Conservation (phyloP, 805 yeast species). For the Myxozyma nipponensis region DNA sequence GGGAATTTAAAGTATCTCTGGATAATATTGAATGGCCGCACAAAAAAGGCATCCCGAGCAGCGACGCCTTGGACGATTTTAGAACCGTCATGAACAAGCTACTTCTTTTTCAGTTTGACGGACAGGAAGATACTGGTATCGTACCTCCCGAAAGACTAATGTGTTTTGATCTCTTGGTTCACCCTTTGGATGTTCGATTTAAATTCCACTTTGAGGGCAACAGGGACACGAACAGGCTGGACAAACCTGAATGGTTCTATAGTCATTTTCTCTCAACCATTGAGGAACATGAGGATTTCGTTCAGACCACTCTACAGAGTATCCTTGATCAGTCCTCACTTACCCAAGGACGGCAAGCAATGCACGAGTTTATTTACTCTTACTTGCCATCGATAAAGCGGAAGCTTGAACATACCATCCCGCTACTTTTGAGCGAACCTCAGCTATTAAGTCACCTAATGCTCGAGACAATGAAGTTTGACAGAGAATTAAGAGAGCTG, state of each 20-base stretch:
- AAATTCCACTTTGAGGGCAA: slow-evolving; percentile 57
- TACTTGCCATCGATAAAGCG: slow-evolving; percentile 46
- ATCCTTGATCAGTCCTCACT: slow-evolving; percentile 21
- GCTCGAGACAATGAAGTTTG: slow-evolving; percentile 56
- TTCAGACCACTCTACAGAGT: slow-evolving; percentile 30
- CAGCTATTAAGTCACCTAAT: slow-evolving; percentile 56
- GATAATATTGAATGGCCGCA: slow-evolving; percentile 24
- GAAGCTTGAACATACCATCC: slow-evolving; percentile 41
- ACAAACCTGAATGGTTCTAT: slow-evolving; percentile 69
- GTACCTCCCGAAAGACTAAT: slow-evolving; percentile 9
- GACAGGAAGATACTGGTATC: neutral
- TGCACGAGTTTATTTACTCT: slow-evolving; percentile 46
- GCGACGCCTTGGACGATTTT: slow-evolving; percentile 7
- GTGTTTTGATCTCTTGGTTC: slow-evolving; percentile 45
- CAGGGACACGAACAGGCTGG: slow-evolving; percentile 57
- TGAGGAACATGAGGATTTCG: slow-evolving; percentile 35
- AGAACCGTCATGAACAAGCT: slow-evolving; percentile 4
- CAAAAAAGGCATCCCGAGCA: neutral
- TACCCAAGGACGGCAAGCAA: slow-evolving; percentile 32
- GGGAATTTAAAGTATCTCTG: neutral
- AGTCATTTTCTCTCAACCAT: slow-evolving; percentile 40
- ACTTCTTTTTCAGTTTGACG: slow-evolving; percentile 13
- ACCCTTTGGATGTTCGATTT: slow-evolving; percentile 50
- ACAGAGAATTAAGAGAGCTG: slow-evolving; percentile 44
- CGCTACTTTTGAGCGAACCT: slow-evolving; percentile 38